These are phyloP conservation scores for Amylocystis lapponica DNA, from an alignment of 768 basidiomycete genomes.

Conservation along the genomic window DNA sequence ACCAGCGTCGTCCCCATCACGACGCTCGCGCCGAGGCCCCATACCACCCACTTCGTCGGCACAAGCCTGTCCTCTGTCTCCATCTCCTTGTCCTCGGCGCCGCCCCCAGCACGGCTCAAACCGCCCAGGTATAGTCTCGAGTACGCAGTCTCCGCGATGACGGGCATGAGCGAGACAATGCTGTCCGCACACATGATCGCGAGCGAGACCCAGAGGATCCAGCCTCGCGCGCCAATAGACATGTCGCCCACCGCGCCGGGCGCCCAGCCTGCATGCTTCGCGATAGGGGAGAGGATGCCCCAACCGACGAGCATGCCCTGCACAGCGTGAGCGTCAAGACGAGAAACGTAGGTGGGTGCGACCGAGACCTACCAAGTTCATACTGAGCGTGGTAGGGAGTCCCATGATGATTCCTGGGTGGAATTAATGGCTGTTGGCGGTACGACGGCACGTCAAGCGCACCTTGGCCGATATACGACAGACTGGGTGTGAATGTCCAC, in stretches of 20 bases:
- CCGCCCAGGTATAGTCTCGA: conserved; percentile 20
- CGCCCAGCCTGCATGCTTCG: conserved; percentile 84
- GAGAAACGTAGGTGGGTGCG: background rate
- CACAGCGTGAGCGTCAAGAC: background rate
- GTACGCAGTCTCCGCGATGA: conserved; percentile 48
- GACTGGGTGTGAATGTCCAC: conserved; percentile 89
- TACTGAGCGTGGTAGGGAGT: conserved; percentile 87
- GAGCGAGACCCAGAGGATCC: conserved; percentile 95
- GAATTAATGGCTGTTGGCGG: too few relatives aligned
- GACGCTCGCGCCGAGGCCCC: conserved; percentile 59
- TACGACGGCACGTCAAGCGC: too few relatives aligned
- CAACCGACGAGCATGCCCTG: conserved; percentile 97
- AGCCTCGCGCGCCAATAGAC: conserved; percentile 83
- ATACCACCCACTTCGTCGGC: conserved; percentile 69
- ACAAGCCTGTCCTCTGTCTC: conserved; percentile 81
- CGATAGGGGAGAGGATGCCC: conserved; percentile 87
- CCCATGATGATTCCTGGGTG: conserved; percentile 98
- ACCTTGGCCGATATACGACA: conserved; percentile 94
- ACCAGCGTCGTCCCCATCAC: conserved; percentile 71
- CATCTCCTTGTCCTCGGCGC: conserved; percentile 41
- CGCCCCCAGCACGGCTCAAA: background rate
- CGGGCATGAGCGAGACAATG: conserved; percentile 78
- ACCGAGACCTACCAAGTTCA: conserved; percentile 64
- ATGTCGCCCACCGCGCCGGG: conserved; percentile 89
- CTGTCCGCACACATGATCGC: conserved; percentile 96